Evolutionary conservation across 305 asterid species (phyloP).

Genomic region (Solanum hybrid): DNA sequence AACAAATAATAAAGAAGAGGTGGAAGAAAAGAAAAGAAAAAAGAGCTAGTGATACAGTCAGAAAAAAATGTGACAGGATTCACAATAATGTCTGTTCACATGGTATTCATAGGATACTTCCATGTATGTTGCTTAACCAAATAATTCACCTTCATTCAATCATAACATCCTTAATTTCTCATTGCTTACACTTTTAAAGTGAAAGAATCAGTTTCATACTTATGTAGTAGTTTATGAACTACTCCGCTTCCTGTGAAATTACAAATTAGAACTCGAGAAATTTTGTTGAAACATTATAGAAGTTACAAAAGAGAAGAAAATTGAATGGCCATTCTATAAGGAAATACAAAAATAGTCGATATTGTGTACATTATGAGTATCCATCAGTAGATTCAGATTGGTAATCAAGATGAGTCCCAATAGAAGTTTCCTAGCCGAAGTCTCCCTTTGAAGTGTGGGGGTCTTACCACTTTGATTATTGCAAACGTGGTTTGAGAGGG

Average conservation of each 20-base stretch:
- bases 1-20: background rate
- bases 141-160: background rate
- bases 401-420: background rate
- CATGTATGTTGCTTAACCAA: background rate
- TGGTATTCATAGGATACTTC: background rate
- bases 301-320: background rate
- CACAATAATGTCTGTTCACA: background rate
- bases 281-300: background rate
- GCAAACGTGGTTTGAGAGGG: background rate
- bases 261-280: background rate
- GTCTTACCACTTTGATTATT: background rate
- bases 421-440: background rate
- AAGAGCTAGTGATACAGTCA: background rate
- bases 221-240: background rate
- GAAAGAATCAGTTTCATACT: background rate
- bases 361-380: background rate
- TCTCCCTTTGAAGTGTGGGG: background rate
- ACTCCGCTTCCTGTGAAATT: background rate
- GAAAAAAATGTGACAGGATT: background rate
- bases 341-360: background rate
- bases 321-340: background rate
- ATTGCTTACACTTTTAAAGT: background rate
- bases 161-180: background rate
- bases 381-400: background rate
- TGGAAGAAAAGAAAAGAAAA: background rate